Evolutionary conservation across 306 rosid species (phyloP).

Genomic region (Nissolia schottii): DNA sequence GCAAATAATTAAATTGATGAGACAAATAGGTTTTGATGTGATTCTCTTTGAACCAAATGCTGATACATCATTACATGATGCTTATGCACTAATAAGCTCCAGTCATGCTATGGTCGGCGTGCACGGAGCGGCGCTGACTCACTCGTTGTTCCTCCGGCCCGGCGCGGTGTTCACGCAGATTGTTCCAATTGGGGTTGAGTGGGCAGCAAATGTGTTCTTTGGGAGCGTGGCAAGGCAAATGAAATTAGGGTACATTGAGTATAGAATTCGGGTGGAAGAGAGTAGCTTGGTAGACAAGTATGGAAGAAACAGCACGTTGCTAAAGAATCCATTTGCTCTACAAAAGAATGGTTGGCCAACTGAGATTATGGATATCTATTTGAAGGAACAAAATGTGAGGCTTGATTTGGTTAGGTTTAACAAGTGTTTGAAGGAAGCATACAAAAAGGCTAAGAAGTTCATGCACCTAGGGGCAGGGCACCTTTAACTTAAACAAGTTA

Average conservation of each 20-base stretch:
- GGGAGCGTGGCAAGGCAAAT: neutral
- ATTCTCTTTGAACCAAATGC: conserved; percentile 26
- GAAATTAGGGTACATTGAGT: conserved; percentile 26
- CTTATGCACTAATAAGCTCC: conserved; percentile 32
- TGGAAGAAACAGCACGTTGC: conserved; percentile 9
- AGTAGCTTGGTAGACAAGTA: conserved; percentile 35
- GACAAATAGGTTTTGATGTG: conserved; percentile 36
- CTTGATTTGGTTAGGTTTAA: conserved; percentile 34
- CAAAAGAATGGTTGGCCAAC: neutral
- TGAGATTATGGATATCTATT: conserved; percentile 33
- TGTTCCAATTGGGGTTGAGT: conserved; percentile 38
- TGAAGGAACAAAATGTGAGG: conserved; percentile 38
- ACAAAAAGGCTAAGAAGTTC: neutral
- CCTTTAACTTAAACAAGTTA: neutral
- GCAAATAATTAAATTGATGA: conserved; percentile 5
- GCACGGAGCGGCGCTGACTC: conserved; percentile 44
- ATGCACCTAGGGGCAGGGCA: neutral
- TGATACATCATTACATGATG: neutral
- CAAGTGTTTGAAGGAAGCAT: conserved; percentile 20
- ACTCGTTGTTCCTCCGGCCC: conserved; percentile 31
- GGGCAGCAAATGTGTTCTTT: conserved; percentile 22
- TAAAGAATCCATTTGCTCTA: conserved; percentile 20
- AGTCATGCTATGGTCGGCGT: conserved; percentile 47
- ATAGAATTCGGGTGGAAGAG: conserved; percentile 27
- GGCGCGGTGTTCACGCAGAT: conserved; percentile 36